Evolutionary conservation across 768 basidiomycete genomes (phyloP).

Genomic region (Piloderma croceum): DNA sequence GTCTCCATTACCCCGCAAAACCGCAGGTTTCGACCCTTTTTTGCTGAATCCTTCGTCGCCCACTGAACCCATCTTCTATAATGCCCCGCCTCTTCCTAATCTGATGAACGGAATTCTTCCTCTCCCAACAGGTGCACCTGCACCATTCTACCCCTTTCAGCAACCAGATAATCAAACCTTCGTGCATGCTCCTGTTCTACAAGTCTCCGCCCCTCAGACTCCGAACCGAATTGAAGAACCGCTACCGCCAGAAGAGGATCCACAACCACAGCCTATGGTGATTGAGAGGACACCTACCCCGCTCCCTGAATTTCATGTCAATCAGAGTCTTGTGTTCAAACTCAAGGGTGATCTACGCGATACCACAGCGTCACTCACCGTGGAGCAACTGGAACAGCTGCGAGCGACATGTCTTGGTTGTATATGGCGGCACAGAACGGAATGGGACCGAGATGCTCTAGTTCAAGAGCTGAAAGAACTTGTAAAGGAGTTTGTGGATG

Average conservation of each 20-base stretch:
- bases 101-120: slow-evolving; percentile 7
- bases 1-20: slow-evolving; percentile 20
- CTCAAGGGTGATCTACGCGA: slow-evolving; percentile 48
- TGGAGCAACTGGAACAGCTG: slow-evolving; percentile 93
- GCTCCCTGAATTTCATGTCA: slow-evolving; percentile 71
- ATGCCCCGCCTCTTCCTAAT: slow-evolving; percentile 10
- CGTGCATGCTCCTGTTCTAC: no score
- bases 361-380: slow-evolving; percentile 53
- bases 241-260: slow-evolving; percentile 15
- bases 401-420: slow-evolving; percentile 74
- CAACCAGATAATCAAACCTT: no score
- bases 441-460: slow-evolving; percentile 77
- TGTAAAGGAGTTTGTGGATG: slow-evolving; percentile 62
- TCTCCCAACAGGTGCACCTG: slow-evolving; percentile 9
- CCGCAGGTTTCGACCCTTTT: slow-evolving; percentile 43
- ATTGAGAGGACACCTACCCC: slow-evolving; percentile 63
- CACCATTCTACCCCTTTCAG: no score
- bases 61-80: slow-evolving; percentile 20
- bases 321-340: slow-evolving; percentile 41
- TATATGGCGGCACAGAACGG: slow-evolving; percentile 76
- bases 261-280: slow-evolving; percentile 38
- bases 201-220: slow-evolving; percentile 11
- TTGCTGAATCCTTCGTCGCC: slow-evolving; percentile 50
- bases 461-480: slow-evolving; percentile 51
- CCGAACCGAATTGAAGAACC: slow-evolving; percentile 12